phyloP scores from a whole-genome alignment of 192 early-diverging fungal genomes.

The Mortierella hygrophila region DNA sequence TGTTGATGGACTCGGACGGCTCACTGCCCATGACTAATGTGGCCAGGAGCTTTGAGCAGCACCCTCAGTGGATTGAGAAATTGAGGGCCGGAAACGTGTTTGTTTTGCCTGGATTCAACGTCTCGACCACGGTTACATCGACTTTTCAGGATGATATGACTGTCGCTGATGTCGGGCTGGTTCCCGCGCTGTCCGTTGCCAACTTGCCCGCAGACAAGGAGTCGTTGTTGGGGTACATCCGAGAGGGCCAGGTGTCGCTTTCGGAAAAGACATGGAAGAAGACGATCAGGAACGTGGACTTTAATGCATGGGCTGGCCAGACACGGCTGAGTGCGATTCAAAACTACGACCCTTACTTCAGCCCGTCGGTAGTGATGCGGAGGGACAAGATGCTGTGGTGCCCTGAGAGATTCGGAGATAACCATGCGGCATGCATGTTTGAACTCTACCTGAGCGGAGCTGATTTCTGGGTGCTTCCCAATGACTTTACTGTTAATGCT shows the following conservation, averaged over 20 bases:
- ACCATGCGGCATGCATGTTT: slow-evolving; percentile 62
- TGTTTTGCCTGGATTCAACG: slow-evolving; percentile 61
- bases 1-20: slow-evolving; percentile 48
- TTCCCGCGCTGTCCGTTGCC: slow-evolving; percentile 11
- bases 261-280: slow-evolving; percentile 63
- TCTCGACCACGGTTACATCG: slow-evolving; percentile 7
- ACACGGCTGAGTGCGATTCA: slow-evolving; percentile 54
- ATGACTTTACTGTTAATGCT: slow-evolving; percentile 58
- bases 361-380: slow-evolving; percentile 62
- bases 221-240: slow-evolving; percentile 28
- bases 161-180: slow-evolving; percentile 2
- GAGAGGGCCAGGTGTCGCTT: slow-evolving; percentile 35
- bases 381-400: slow-evolving; percentile 62
- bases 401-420: slow-evolving; percentile 65
- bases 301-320: slow-evolving; percentile 51
- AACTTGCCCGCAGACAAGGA: slow-evolving; percentile 47
- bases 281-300: slow-evolving; percentile 58
- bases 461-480: slow-evolving; percentile 64
- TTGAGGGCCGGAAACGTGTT: slow-evolving; percentile 58
- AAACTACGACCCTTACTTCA: slow-evolving; percentile 67
- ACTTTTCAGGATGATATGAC: background rate
- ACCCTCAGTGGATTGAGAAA: slow-evolving; percentile 34
- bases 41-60: slow-evolving; percentile 42
- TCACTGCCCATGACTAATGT: slow-evolving; percentile 55
- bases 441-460: slow-evolving; percentile 59